A percentile compares a stretch with the other conserved stretches of the same genome.
Evolutionary conservation across 495 filamentous ascomycete genomes (phyloP).

Genomic region (Lepraria neglecta): DNA sequence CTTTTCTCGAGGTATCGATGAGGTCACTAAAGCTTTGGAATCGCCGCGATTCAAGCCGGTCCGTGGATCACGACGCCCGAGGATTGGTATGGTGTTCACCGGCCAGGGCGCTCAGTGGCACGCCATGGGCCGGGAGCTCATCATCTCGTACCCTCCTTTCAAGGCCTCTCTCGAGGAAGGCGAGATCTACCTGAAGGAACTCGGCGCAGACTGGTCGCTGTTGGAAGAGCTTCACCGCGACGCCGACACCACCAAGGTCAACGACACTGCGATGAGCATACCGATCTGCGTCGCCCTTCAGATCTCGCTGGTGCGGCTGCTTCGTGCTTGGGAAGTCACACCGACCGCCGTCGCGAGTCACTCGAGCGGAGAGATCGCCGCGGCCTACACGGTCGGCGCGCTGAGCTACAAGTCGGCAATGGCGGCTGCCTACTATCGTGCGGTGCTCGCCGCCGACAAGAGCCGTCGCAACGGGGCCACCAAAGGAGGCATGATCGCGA

Average conservation of each 20-base stretch:
- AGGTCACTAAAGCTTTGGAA: not conserved
- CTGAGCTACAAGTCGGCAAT: slow-evolving; percentile 21
- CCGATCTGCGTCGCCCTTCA: slow-evolving; percentile 31
- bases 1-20: no score
- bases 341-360: slow-evolving; percentile 25
- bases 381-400: slow-evolving; percentile 24
- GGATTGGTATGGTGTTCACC: slow-evolving; percentile 35
- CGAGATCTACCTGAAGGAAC: slow-evolving; percentile 19
- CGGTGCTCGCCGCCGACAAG: slow-evolving; percentile 14
- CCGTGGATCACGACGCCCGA: not conserved
- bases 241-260: not conserved
- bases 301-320: slow-evolving; percentile 30
- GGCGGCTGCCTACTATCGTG: slow-evolving; percentile 27
- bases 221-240: not conserved
- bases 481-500: slow-evolving; percentile 33
- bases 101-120: slow-evolving; percentile 43
- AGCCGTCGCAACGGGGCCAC: slow-evolving; percentile 8
- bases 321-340: slow-evolving; percentile 25
- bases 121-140: slow-evolving; percentile 29
- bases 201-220: slow-evolving; percentile 16
- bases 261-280: slow-evolving; percentile 29
- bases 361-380: slow-evolving; percentile 29
- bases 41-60: not conserved
- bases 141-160: slow-evolving; percentile 20
- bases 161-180: slow-evolving; percentile 22